Percentiles rank a stretch among this genome's conserved stretches.
Conservation (phyloP, 179 eudicot species). For the Beta macrorhiza region DNA sequence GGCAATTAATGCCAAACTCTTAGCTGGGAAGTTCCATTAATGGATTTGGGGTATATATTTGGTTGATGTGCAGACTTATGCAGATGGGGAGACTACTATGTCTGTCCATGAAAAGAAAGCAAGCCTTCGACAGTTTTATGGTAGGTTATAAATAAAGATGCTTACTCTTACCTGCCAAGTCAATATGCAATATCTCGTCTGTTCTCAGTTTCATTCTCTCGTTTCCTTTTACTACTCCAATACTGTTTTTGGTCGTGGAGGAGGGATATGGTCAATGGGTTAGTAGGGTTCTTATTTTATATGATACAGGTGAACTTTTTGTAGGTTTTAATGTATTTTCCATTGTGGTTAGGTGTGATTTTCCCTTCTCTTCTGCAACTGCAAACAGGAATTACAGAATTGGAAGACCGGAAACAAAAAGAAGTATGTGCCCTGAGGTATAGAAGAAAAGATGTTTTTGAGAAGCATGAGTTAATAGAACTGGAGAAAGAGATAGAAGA, state of each 20-base stretch:
- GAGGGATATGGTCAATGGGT: background rate
- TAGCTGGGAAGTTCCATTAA: background rate
- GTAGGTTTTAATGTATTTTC: conserved; percentile 4
- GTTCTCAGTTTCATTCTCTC: background rate
- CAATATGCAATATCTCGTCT: background rate
- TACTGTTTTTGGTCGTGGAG: background rate
- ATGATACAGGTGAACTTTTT: background rate
- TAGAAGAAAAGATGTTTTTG: conserved; percentile 28
- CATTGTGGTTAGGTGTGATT: conserved; percentile 35
- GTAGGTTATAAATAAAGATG: conserved; percentile 24
- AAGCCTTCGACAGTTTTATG: conserved; percentile 44
- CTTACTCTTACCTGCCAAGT: background rate
- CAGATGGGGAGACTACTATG: conserved; percentile 48
- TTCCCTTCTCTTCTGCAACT: conserved; percentile 55
- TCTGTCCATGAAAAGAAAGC: conserved; percentile 48
- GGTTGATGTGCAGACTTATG: conserved; percentile 41
- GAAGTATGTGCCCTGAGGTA: conserved; percentile 38
- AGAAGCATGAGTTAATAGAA: conserved; percentile 27
- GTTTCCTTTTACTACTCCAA: background rate
- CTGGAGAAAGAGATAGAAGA: conserved; percentile 43
- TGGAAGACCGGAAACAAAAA: conserved; percentile 46
- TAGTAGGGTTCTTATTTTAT: background rate
- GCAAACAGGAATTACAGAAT: conserved; percentile 46
- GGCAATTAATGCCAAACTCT: background rate
- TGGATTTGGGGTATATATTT: conserved; percentile 7